Evolutionary conservation across 352 stramenopile species (phyloP), one percentile per base, ranked within the genome.

Genomic region (Aphanomyces stellatus): DNA sequence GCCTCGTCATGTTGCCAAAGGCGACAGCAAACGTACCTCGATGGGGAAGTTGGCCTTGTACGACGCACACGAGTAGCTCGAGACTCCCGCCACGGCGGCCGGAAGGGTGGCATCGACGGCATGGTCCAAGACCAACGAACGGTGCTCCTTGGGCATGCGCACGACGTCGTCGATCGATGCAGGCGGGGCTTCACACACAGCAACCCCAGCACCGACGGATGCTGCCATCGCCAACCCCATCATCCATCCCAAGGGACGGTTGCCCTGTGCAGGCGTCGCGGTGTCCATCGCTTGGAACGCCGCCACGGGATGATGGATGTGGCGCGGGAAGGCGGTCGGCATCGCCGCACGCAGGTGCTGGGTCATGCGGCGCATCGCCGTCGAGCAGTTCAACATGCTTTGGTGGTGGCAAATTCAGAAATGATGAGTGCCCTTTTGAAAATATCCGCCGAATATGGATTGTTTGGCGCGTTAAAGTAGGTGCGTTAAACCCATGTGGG

Each of bases 21-120:
- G n/a, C n/a, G n/a, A n/a, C n/a, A n/a, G n/a, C n/a, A n/a, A 13
- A 53, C 34, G 17, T 17, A 67, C 60, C 72, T 95, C 60, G n/a
- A 67, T 67, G 15, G 60, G 60, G 22, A 42, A 27, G 24, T 67
- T 67, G 28, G 60, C 60, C 8, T 51, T 49, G 34, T 67, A 67
- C 41, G 60, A 67, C 8, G 60, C 60, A 43, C 37, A 55, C 22
- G 40, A 59, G n/a, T 67, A 67, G 42, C 60, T 67, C 10, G 17
- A 28, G 22, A 67, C 46, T 7, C 48, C 37, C 22, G 60, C 40
- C 7, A 67, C 46, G n/a, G 60, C n/a, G 11, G 28, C 24, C 22
- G 41, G 4, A 30, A 67, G 35, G 17, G 42, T 25, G 7, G n/a
- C 33, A n/a, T 67, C 33, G 11, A 57, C 37, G 13, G 33, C 37